These are phyloP conservation scores for Entomortierella lignicola DNA, from an alignment of 192 early-diverging fungal genomes.

Conservation along the genomic window DNA sequence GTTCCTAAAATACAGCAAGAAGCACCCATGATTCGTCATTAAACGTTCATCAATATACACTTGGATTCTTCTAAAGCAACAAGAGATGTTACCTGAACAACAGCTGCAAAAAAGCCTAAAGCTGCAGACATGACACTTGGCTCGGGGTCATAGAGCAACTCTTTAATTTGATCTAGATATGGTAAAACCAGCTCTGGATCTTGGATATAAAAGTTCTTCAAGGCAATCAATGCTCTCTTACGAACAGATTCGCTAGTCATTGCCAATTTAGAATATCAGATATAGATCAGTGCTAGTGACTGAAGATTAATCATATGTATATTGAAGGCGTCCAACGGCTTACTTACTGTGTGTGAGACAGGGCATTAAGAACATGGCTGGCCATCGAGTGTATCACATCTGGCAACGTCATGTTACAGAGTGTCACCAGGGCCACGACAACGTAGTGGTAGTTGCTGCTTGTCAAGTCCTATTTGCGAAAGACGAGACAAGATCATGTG, in stretches of 20 bases:
- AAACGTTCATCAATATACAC: no score
- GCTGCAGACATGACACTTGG: constrained; percentile 60
- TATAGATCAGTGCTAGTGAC: neutral
- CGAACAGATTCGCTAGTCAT: constrained; percentile 58
- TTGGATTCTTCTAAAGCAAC: neutral
- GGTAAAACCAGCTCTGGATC: constrained; percentile 44
- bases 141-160: constrained; percentile 58
- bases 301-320: no score
- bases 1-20: constrained; percentile 27
- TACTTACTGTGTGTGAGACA: constrained; percentile 59
- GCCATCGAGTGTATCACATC: constrained; percentile 58
- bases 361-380: constrained; percentile 48
- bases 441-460: constrained; percentile 62
- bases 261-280: constrained; percentile 1
- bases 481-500: neutral
- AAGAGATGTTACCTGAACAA: constrained; percentile 37
- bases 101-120: constrained; percentile 45
- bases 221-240: constrained; percentile 60
- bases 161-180: constrained; percentile 52
- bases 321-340: no score
- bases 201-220: constrained; percentile 53
- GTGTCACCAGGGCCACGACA: constrained; percentile 60
- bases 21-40: neutral
- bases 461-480: constrained; percentile 58
- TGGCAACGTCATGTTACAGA: constrained; percentile 59